Percentiles rank a stretch among this genome's conserved stretches.
phyloP scores from a whole-genome alignment of 1,284 basidiomycete genomes.

The Athelia sp. region DNA sequence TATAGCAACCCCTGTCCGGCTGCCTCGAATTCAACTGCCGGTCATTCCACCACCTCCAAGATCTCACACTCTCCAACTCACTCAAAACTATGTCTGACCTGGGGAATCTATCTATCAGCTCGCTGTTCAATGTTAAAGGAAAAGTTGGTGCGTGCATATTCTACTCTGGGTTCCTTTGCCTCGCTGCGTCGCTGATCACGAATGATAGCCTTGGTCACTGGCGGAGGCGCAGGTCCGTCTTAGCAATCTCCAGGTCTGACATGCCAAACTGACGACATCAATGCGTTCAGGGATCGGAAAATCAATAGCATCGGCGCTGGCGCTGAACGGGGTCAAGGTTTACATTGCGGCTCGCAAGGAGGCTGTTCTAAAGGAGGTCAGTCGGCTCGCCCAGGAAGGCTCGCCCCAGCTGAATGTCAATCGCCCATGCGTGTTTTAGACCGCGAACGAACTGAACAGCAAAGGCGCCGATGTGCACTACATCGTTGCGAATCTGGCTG shows the following conservation, averaged over 20 bases:
- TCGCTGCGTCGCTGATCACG: background rate
- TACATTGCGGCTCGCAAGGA: slow-evolving; percentile 87
- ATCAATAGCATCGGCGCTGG: slow-evolving; percentile 78
- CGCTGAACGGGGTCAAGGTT: slow-evolving; percentile 78
- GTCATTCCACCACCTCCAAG: background rate
- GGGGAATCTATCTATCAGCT: slow-evolving; percentile 51
- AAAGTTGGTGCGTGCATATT: slow-evolving; percentile 55
- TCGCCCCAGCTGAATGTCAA: background rate
- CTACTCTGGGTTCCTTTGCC: background rate
- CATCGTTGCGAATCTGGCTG: slow-evolving; percentile 68
- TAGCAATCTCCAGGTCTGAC: no score
- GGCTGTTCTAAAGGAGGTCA: slow-evolving; percentile 67
- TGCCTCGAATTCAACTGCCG: background rate
- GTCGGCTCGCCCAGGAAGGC: slow-evolving; percentile 10
- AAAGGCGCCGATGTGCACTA: slow-evolving; percentile 59
- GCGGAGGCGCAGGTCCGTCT: slow-evolving; percentile 55
- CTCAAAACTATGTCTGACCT: background rate
- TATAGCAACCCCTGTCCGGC: background rate
- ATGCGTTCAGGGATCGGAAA: slow-evolving; percentile 52
- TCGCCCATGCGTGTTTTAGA: slow-evolving; percentile 31
- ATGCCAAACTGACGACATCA: no score
- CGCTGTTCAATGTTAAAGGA: slow-evolving; percentile 70
- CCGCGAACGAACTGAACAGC: slow-evolving; percentile 54
- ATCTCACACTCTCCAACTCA: background rate
- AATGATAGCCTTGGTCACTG: slow-evolving; percentile 67